Conservation (phyloP, 257 asterid species). For the Striga asiatica region DNA sequence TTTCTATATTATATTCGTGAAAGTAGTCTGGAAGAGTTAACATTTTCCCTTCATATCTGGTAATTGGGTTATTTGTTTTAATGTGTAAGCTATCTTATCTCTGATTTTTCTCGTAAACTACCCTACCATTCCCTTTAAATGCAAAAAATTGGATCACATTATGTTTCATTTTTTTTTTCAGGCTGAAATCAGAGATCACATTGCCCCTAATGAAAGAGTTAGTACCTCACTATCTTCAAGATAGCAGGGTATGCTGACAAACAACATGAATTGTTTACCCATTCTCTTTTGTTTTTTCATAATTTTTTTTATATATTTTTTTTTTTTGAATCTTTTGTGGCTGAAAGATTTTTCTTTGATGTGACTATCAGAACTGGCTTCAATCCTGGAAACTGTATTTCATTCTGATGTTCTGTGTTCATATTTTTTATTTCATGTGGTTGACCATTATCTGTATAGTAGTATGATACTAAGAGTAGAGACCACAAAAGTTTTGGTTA, state of each 20-base stretch:
- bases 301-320: too few relatives aligned
- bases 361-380: background rate
- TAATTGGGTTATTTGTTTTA: background rate
- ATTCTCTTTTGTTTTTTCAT: background rate
- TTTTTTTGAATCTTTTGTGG: too few relatives aligned
- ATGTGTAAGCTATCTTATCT: background rate
- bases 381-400: background rate
- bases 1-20: background rate
- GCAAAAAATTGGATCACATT: slow-evolving; percentile 8
- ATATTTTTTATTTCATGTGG: background rate
- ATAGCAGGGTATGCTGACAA: slow-evolving; percentile 54
- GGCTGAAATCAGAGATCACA: slow-evolving; percentile 83
- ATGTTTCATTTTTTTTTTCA: slow-evolving; percentile 30
- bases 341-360: slow-evolving; percentile 5
- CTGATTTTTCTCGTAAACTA: too few relatives aligned
- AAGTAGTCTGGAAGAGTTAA: background rate
- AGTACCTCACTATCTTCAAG: slow-evolving; percentile 93
- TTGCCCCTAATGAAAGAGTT: slow-evolving; percentile 84
- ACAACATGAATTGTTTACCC: slow-evolving; percentile 17
- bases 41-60: background rate
- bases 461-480: background rate
- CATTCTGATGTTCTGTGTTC: background rate
- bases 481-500: slow-evolving; percentile 2
- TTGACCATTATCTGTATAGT: background rate
- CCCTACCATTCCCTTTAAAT: too few relatives aligned